Conservation (phyloP, 345 rosid genomes). For the Ricinus communis region DNA sequence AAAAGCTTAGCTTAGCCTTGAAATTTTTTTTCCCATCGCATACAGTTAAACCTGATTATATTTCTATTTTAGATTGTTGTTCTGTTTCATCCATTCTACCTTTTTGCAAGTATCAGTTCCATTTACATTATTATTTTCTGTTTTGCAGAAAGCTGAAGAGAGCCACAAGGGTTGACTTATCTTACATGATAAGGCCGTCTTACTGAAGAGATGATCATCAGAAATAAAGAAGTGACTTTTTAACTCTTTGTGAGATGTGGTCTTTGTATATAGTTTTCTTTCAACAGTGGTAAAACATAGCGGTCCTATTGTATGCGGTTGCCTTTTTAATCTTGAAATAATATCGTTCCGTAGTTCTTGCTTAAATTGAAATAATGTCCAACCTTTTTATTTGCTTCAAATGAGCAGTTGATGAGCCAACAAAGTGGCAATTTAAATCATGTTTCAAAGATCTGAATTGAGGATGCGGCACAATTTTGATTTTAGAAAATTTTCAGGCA, state of each 20-base stretch:
- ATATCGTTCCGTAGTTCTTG: too few species aligned
- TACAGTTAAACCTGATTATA: not conserved
- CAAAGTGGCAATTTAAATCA: too few species aligned
- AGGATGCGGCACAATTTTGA: too few species aligned
- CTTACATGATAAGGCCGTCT: not conserved
- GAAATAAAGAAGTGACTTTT: not conserved
- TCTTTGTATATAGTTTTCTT: not conserved
- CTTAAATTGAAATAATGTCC: too few species aligned
- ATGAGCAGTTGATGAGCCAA: too few species aligned
- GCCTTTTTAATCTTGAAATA: too few species aligned
- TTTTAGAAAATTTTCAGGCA: too few species aligned
- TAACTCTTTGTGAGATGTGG: not conserved
- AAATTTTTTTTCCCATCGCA: not conserved
- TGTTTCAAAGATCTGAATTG: too few species aligned
- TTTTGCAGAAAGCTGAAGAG: constrained; percentile 3
- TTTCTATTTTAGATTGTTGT: not conserved
- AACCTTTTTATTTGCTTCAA: too few species aligned
- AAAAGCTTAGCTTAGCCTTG: not conserved
- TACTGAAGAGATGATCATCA: not conserved
- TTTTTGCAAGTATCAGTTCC: too few species aligned
- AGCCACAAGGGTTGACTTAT: constrained; percentile 1
- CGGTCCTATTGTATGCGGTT: too few species aligned
- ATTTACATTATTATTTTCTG: not conserved
- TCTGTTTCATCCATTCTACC: not conserved
- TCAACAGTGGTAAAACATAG: too few species aligned